Evolutionary conservation across 805 yeast species (phyloP), one percentile per base, ranked within the genome.

Genomic region (Zygotorulaspora florentina): DNA sequence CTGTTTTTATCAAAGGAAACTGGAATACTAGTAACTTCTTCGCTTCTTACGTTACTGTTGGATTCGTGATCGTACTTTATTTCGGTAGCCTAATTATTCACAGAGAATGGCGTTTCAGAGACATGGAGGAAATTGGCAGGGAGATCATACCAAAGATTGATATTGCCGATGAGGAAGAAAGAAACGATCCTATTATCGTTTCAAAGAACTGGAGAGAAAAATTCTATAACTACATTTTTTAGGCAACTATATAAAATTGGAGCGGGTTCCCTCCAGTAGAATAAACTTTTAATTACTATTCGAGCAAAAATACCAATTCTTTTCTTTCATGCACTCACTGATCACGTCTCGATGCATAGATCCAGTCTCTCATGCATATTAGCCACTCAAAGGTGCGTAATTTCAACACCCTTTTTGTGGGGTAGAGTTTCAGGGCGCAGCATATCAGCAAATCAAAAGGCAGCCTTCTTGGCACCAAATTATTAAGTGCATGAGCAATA

Each of bases 11-110:
- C 46, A 66, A 68, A 18, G 62, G 64, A 16, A 55, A 64, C 35
- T 79, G 77, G 65, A 70, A 69, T 13, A 71, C 62, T 1, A 65
- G 76, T n/a, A 79, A 79, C 59, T 81, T 81, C 55, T 64, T 81
- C 39, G 86, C 87, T 36, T 81, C 86, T 11, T 81, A 81, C 60
- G 69, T 81, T 47, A 80, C 86, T 17, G 18, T 44, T 23, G 47
- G 47, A 4, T 37, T 62, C 80, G 40, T 86, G 84, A 29, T 71
- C 77, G 46, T 73, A 79, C 51, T 48, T n/a, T 50, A 28, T 39
- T 6, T 47, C 11, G 48, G 47, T 11, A 47, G 53, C 26, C 26
- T 46, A 12, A 36, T 43, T 9, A 43, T 43, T 39, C 43, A 43
- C 34, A 50, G 23, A 29, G 46, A 47, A 27, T 34, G 39, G 36